These are phyloP conservation scores for Cutaneotrichosporon cutaneum DNA, from an alignment of 1,284 basidiomycete species.

Conservation along the genomic window DNA sequence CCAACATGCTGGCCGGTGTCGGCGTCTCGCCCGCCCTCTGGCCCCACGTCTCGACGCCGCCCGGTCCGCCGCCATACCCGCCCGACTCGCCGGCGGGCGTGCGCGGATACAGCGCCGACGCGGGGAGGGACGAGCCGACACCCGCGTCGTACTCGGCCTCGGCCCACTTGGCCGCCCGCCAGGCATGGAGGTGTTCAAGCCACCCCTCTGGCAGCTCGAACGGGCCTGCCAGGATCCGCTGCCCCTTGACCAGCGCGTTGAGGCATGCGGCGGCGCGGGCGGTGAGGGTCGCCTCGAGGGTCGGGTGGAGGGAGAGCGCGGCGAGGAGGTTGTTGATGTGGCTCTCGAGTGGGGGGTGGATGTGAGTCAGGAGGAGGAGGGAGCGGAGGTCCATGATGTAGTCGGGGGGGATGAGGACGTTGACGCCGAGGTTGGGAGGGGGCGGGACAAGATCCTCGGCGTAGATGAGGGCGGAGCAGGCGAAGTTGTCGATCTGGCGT, in stretches of 20 bases:
- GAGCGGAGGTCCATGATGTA: constrained; percentile 34
- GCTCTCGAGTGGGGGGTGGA: constrained; percentile 41
- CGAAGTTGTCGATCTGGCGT: constrained; percentile 40
- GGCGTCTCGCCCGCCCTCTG: constrained; percentile 43
- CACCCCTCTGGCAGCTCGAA: constrained; percentile 35
- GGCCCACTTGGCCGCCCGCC: constrained; percentile 10
- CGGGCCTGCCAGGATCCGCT: constrained; percentile 33
- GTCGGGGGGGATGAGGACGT: constrained; percentile 25
- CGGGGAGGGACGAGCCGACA: constrained; percentile 1
- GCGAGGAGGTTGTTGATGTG: constrained; percentile 48
- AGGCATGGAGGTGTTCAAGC: constrained; percentile 20
- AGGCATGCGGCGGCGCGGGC: constrained; percentile 27
- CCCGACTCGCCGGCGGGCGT: constrained; percentile 1
- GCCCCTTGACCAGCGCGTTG: constrained; percentile 33
- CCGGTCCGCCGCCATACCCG: constrained; percentile 34
- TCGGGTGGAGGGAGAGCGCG: constrained; percentile 38
- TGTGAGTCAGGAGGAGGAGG: constrained; percentile 42
- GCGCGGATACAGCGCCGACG: background rate
- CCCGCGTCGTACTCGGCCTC: constrained; percentile 5
- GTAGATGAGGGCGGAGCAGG: constrained; percentile 21
- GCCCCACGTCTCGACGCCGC: constrained; percentile 42
- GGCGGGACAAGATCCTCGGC: constrained; percentile 23
- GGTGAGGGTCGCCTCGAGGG: constrained; percentile 35
- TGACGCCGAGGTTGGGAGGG: constrained; percentile 15
- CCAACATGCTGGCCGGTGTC: constrained; percentile 11